Evolutionary conservation across 2,329 filamentous ascomycete genomes (phyloP).

Genomic region (Neoascochyta sp.): DNA sequence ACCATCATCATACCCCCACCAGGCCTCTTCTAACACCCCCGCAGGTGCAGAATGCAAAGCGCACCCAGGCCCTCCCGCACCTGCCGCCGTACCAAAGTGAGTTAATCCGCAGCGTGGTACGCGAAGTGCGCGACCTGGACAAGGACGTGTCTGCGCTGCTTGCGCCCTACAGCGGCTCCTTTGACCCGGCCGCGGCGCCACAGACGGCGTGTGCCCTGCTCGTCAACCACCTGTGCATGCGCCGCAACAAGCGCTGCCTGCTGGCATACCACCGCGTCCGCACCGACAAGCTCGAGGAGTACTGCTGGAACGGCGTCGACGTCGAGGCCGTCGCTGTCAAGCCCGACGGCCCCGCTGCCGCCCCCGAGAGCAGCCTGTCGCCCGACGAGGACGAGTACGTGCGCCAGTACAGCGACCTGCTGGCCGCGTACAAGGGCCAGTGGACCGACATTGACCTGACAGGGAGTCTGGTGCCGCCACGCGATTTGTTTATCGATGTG

Average conservation of each 20-base stretch:
- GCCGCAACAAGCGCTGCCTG: constrained; percentile 91
- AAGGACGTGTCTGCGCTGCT: constrained; percentile 77
- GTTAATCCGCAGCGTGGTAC: constrained; percentile 77
- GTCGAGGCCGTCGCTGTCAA: constrained; percentile 59
- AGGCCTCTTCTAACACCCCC: constrained; percentile 1
- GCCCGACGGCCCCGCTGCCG: constrained; percentile 39
- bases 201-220: constrained; percentile 83
- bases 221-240: constrained; percentile 91
- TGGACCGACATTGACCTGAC: constrained; percentile 98
- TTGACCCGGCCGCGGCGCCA: constrained; percentile 78
- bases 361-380: constrained; percentile 71
- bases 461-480: constrained; percentile 88
- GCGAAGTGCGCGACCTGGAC: constrained; percentile 90
- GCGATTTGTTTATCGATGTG: constrained; percentile 94
- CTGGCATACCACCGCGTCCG: constrained; percentile 90
- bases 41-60: constrained; percentile 92
- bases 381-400: constrained; percentile 97
- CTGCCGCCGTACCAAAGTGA: constrained; percentile 92
- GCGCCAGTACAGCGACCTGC: constrained; percentile 81
- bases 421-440: constrained; percentile 95
- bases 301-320: constrained; percentile 88
- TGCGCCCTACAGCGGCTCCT: constrained; percentile 76
- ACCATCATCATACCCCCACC: neutral
- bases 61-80: constrained; percentile 79
- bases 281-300: constrained; percentile 85